Base-by-base conservation (phyloP, 2,329 filamentous ascomycete species). In the Arthrinium phaeospermum region DNA sequence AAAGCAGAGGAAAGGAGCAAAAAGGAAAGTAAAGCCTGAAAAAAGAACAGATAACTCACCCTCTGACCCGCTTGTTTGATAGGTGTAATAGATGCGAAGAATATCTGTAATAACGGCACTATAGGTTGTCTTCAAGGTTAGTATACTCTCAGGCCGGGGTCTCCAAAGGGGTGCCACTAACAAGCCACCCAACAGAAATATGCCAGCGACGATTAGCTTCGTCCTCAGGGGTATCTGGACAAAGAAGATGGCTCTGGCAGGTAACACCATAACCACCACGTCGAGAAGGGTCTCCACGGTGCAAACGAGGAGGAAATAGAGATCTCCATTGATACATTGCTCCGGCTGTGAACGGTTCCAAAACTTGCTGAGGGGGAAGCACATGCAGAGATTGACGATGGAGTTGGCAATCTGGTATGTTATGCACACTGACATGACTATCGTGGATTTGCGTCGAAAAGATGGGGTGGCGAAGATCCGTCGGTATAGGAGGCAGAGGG, bases 181-280 rank as follows among this genome's bases (percentile, higher is more conserved):
- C 73, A 74, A 70, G 34, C 34, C 68, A 8, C 73, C 73, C 3
- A 74, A 37, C 19, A 74, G 70, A 64, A 74, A 73, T 34, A 74
- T 73, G 37, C 61, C 34, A 2, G 69, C 69, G 0, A 74, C 70
- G 24, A 74, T 1, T 5, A 74, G 13, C 46, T 70, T 71, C 4
- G 49, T 73, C 37, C 67, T 71, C 14, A 73, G n/a, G 1, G 72
- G 72, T 19, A 74, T 22, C 27, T 73, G 72, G 16, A 72, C 46
- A 1, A 22, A n/a, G 14, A 68, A 71, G 8, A 67, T 47, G 10
- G 73, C 73, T 34, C 61, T 16, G 12, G 72, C 30, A 3, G 73
- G 73, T 1, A 74, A n/a, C 19, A 24, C 34, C 16, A 74, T 51
- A 34, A 74, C 69, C 8, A 19, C 7, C 4, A 61, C 22, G 27